Evolutionary conservation across 495 filamentous ascomycete genomes (phyloP).

Genomic region (Penicillium alfredii): DNA sequence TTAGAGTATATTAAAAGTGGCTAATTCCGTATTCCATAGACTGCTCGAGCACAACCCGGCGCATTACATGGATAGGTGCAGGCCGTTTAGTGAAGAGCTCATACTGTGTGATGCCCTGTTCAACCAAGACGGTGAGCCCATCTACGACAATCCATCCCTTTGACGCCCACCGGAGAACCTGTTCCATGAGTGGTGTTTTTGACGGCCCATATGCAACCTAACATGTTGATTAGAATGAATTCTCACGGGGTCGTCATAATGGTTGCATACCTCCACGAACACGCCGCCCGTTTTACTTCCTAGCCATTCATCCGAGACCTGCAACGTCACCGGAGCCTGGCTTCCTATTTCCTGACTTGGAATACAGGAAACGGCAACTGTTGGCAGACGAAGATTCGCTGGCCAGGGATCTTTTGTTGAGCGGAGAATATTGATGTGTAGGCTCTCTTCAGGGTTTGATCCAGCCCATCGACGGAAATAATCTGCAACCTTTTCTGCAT

Average conservation of each 20-base stretch:
- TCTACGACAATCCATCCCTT: constrained; percentile 62
- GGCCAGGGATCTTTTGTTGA: constrained; percentile 45
- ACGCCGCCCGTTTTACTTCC: constrained; percentile 67
- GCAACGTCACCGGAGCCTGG: constrained; percentile 52
- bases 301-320: constrained; percentile 62
- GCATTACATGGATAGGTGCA: constrained; percentile 62
- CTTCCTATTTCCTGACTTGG: constrained; percentile 52
- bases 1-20: constrained; percentile 5
- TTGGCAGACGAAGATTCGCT: constrained; percentile 51
- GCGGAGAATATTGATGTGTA: constrained; percentile 44
- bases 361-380: constrained; percentile 63
- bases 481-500: constrained; percentile 47
- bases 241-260: neutral
- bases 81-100: constrained; percentile 67
- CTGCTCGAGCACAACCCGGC: constrained; percentile 17
- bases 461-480: constrained; percentile 25
- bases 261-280: constrained; percentile 51
- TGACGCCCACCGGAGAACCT: constrained; percentile 36
- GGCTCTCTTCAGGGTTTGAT: constrained; percentile 19
- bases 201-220: constrained; percentile 39
- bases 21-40: constrained; percentile 12
- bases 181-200: constrained; percentile 51
- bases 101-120: constrained; percentile 71
- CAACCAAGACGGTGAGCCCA: constrained; percentile 60
- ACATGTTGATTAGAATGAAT: constrained; percentile 46